These are phyloP conservation scores for Chytriomyces hyalinus DNA, from an alignment of 192 early-diverging fungal species.

Conservation along the genomic window DNA sequence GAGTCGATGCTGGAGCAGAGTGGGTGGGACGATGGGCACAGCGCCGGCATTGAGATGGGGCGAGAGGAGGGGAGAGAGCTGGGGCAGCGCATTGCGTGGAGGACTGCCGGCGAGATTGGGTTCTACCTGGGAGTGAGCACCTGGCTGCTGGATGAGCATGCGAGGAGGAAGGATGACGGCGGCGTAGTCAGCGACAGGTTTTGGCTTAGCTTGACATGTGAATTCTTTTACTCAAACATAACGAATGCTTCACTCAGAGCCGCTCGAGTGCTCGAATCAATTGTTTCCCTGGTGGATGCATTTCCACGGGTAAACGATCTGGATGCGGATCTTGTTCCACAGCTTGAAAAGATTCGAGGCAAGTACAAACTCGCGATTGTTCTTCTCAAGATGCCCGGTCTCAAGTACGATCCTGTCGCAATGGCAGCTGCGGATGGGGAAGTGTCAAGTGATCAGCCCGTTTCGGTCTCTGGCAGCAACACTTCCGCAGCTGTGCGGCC, in stretches of 20 bases:
- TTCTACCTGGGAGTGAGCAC: conserved; percentile 19
- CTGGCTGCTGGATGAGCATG: neutral
- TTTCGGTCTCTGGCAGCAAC: neutral
- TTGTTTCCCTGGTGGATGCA: neutral
- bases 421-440: no score
- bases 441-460: no score
- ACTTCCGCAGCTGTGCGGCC: neutral
- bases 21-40: conserved; percentile 20
- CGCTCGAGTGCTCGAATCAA: conserved; percentile 10
- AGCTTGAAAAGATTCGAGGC: conserved; percentile 31
- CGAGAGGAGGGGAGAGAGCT: conserved; percentile 15
- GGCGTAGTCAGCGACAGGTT: neutral
- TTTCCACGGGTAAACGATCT: conserved; percentile 24
- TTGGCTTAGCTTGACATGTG: neutral
- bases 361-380: conserved; percentile 29
- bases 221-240: no score
- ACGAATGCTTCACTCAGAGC: no score
- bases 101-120: conserved; percentile 21
- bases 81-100: conserved; percentile 13
- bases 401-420: neutral
- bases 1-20: conserved; percentile 26
- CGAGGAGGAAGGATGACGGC: neutral
- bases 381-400: conserved; percentile 24
- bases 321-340: conserved; percentile 16
- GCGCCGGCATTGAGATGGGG: conserved; percentile 13